These are phyloP conservation scores for Lablab purpureus DNA, from an alignment of 306 rosid genomes.

Conservation along the genomic window DNA sequence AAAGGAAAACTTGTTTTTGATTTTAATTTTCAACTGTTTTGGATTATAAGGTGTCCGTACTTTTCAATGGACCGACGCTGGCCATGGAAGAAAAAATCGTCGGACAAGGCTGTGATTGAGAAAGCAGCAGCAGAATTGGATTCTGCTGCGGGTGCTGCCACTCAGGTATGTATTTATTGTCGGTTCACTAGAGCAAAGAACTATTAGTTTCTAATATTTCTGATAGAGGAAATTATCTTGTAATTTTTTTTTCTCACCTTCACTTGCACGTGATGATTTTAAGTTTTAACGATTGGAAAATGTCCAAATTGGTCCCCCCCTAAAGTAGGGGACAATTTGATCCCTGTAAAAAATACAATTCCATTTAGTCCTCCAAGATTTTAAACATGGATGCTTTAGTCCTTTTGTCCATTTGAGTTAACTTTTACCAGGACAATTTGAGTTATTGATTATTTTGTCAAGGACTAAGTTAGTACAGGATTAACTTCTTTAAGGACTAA, in stretches of 20 bases:
- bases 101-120: conserved; percentile 83
- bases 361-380: neutral
- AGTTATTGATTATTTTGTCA: conserved; percentile 6
- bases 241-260: neutral
- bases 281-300: neutral
- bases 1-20: conserved; percentile 5
- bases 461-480: neutral
- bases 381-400: neutral
- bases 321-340: neutral
- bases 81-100: conserved; percentile 99
- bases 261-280: conserved; percentile 25
- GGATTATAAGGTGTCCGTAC: conserved; percentile 37
- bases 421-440: neutral
- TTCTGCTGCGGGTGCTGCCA: conserved; percentile 49
- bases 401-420: conserved; percentile 9
- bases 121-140: conserved; percentile 75
- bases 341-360: neutral
- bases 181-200: neutral
- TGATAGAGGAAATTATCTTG: conserved; percentile 11
- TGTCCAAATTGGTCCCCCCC: conserved; percentile 23
- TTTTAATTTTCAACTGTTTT: conserved; percentile 9
- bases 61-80: conserved; percentile 88
- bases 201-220: conserved; percentile 1
- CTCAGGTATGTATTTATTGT: conserved; percentile 57
- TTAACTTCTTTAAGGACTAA: conserved; percentile 4